Evolutionary conservation across 2,329 filamentous ascomycete genomes (phyloP), one percentile per base, ranked within the genome.

Genomic region (Corniculantispora saksenae): DNA sequence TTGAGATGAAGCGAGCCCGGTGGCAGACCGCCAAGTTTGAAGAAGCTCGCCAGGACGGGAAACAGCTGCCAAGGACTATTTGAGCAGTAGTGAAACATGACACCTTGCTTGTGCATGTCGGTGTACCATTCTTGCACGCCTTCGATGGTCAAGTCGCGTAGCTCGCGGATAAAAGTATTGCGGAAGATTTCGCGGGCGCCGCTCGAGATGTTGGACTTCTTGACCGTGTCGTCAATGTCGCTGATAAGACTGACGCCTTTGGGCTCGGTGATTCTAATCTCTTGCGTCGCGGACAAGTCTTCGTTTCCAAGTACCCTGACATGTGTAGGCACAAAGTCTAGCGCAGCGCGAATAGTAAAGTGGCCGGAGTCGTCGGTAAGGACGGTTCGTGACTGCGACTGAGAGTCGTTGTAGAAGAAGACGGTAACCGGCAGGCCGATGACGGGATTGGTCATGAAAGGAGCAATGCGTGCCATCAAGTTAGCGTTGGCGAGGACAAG

Each of bases 31-130:
- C 91, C 91, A 48, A 90, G 79, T 69, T 89, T 88, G 76, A 98
- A 97, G 75, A 91, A 99, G 61, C 87, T 92, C 6, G 92, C 90
- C 13, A 99, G 81, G 2, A 98, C 88, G 0, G 95, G 95, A 71
- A 92, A 99, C 8, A 99, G 84, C 75, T 99, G 96, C 96, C 96
- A 99, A 0, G 95, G 95, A 59, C 94, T 97, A 77, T 99, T 99
- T n/a, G 95, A 99, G 69, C 97, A 96, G 76, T 99, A 99, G 75
- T 99, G 96, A 61, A 99, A 85, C 71, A 89, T 87, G 27, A 98
- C 94, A 21, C 94, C 93, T 80, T 94, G 87, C 23, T 88, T 83
- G 47, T 91, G 85, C 78, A 99, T 84, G 23, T 83, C 83, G 43
- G 83, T 87, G 74, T 98, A 99, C 94, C 95, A 98, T 67, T 96